These are phyloP conservation scores for Aspergillus diversus DNA, from an alignment of 495 filamentous ascomycete genomes.

Conservation along the genomic window DNA sequence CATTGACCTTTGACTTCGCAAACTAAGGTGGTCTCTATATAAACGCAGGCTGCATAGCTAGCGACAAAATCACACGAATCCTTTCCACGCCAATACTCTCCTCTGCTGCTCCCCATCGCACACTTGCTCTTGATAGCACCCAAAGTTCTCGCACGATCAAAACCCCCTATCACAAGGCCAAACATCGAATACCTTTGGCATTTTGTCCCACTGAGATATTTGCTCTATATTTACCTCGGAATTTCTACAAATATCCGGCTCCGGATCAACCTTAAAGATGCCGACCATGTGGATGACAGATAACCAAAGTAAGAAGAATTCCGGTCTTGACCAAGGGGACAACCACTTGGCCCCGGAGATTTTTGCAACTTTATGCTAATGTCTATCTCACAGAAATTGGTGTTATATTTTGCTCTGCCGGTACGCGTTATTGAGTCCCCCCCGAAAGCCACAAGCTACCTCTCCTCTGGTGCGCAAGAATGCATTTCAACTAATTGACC, in stretches of 20 bases:
- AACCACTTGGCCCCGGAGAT: neutral
- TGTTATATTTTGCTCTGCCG: conserved; percentile 92
- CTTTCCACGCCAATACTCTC: neutral
- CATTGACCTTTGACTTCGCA: neutral
- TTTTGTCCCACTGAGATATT: neutral
- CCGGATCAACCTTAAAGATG: conserved; percentile 39
- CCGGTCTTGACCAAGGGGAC: too few relatives aligned
- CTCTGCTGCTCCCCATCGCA: neutral
- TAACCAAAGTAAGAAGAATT: conserved; percentile 74
- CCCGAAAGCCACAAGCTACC: neutral
- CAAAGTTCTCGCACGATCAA: neutral
- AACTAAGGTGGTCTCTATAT: neutral
- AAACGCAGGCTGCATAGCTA: neutral
- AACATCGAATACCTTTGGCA: neutral
- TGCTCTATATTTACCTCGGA: too few relatives aligned
- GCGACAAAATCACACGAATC: neutral
- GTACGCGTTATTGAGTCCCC: conserved; percentile 49
- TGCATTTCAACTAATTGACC: neutral
- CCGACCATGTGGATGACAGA: conserved; percentile 94
- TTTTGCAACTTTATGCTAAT: conserved; percentile 17
- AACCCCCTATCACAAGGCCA: neutral
- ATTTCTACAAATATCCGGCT: neutral
- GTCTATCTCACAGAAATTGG: conserved; percentile 73
- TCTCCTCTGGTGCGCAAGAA: neutral
- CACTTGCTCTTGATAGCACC: neutral